These are phyloP conservation scores for Echium plantagineum DNA, from an alignment of 257 asterid genomes.

Conservation along the genomic window DNA sequence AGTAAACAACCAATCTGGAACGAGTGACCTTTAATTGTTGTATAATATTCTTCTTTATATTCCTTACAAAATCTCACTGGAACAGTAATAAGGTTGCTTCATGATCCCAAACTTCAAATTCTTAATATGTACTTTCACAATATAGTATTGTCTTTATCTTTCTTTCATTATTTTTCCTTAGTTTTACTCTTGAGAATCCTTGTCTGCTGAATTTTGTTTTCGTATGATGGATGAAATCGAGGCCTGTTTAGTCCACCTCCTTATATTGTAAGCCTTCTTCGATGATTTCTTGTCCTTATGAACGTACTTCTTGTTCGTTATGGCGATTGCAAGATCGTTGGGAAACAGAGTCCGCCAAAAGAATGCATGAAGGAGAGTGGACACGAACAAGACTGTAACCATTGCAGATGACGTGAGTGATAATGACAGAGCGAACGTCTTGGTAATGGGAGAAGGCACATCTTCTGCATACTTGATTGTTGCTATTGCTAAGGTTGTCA, in stretches of 20 bases:
- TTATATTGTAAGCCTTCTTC: conserved; percentile 42
- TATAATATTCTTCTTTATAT: too few relatives aligned
- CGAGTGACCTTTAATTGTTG: too few relatives aligned
- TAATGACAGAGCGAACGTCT: conserved; percentile 50
- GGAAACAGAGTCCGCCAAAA: conserved; percentile 74
- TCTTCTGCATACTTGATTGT: conserved; percentile 78
- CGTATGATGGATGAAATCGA: conserved; percentile 36
- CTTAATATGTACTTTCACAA: too few relatives aligned
- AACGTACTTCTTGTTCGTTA: conserved; percentile 38
- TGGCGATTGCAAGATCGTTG: conserved; percentile 90
- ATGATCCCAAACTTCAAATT: too few relatives aligned
- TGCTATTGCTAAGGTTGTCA: conserved; percentile 93
- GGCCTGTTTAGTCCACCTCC: conserved; percentile 62
- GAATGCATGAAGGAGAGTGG: conserved; percentile 79
- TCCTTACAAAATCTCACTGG: too few relatives aligned
- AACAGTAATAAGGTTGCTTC: too few relatives aligned
- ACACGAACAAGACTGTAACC: conserved; percentile 48
- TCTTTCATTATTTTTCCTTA: not conserved
- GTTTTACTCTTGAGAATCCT: conserved; percentile 28
- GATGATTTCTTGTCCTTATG: conserved; percentile 41
- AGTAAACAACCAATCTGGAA: too few relatives aligned
- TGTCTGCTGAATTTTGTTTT: conserved; percentile 33
- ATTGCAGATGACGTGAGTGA: conserved; percentile 76
- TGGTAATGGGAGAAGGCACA: conserved; percentile 43
- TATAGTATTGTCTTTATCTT: too few relatives aligned